Evolutionary conservation across 164 flowering plant genomes (phyloP), one percentile per base, ranked within the genome.

Genomic region (Tetrastigma voinierianum): DNA sequence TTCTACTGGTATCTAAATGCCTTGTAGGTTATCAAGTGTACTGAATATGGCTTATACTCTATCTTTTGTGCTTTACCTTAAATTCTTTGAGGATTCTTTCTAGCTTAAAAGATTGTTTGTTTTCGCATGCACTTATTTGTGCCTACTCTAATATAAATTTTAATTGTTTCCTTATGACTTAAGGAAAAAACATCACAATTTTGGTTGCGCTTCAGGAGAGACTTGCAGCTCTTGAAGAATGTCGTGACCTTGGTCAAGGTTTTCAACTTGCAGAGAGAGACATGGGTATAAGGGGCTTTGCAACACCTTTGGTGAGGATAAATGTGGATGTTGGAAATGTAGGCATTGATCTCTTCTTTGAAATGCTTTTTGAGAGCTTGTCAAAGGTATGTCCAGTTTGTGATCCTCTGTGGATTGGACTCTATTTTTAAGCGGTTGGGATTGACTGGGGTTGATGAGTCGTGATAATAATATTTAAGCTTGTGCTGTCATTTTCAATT

Each of bases 251-350:
- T 76, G 98, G 98, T 60, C 96, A 90, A 83, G 98, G 98, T 69
- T 95, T 95, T 69, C 96, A 92, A 70, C 93, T 95, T 76, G 96
- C 98, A 15, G 97, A 94, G 80, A 87, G 85, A 82, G 98, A 94
- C 70, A 94, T 94, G 98, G 90, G 92, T 47, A 91, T 95, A 32
- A 86, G 97, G 79, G 98, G 98, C 53, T 95, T 95, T 81, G 98
- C 59, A 90, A 84, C 76, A 95, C 91, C 57, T 91, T 95, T 80
- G 98, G 98, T 59, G 98, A 91, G 78, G 96, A 95, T 97, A 95
- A 72, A 91, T 97, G 98, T 97, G 47, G 98, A 95, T 80, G 86
- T 95, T 57, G 98, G 96, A 63, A 90, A 95, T 82, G 97, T 92
- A 48, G 98, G 98, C 68, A 85, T 90, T 75, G 98, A 94, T 82